Percentiles rank a stretch among this genome's conserved stretches.
These are phyloP conservation scores for Nidula niveotomentosa DNA, from an alignment of 1,284 basidiomycete species.

Conservation along the genomic window DNA sequence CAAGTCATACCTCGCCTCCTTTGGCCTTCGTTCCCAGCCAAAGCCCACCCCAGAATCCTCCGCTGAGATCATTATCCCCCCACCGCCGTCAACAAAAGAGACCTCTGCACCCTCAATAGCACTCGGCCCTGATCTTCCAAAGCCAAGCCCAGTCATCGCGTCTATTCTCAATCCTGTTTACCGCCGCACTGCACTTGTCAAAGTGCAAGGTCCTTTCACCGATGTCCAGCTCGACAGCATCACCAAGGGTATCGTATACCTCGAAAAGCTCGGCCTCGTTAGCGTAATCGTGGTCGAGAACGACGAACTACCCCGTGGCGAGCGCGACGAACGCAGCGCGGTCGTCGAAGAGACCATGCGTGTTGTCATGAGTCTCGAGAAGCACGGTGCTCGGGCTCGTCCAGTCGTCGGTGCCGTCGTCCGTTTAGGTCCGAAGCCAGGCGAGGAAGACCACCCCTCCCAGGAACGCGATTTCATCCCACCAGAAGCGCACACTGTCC, in stretches of 20 bases:
- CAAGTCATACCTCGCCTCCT: slow-evolving; percentile 86
- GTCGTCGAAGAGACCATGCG: slow-evolving; percentile 79
- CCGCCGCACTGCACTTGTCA: slow-evolving; percentile 90
- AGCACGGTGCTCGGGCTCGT: slow-evolving; percentile 82
- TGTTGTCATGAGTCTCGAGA: slow-evolving; percentile 82
- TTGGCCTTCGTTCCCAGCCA: slow-evolving; percentile 57
- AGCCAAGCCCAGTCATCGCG: slow-evolving; percentile 64
- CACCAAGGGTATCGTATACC: slow-evolving; percentile 89
- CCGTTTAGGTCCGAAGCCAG: slow-evolving; percentile 76
- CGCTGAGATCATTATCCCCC: slow-evolving; percentile 10
- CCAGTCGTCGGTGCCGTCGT: slow-evolving; percentile 89
- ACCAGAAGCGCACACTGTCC: slow-evolving; percentile 75
- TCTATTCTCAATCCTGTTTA: slow-evolving; percentile 86
- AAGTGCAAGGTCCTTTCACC: slow-evolving; percentile 97
- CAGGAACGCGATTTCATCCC: slow-evolving; percentile 32
- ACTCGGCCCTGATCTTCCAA: slow-evolving; percentile 25
- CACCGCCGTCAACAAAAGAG: slow-evolving; percentile 16
- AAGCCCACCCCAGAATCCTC: slow-evolving; percentile 23
- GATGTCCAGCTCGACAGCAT: slow-evolving; percentile 94
- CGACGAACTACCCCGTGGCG: slow-evolving; percentile 71
- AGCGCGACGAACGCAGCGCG: slow-evolving; percentile 61
- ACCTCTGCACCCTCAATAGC: slow-evolving; percentile 19
- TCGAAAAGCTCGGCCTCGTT: slow-evolving; percentile 94
- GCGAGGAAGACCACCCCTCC: slow-evolving; percentile 33
- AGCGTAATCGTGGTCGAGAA: slow-evolving; percentile 95